Conservation (phyloP, 108 stramenopile genomes). For the Epipyxis sp. region DNA sequence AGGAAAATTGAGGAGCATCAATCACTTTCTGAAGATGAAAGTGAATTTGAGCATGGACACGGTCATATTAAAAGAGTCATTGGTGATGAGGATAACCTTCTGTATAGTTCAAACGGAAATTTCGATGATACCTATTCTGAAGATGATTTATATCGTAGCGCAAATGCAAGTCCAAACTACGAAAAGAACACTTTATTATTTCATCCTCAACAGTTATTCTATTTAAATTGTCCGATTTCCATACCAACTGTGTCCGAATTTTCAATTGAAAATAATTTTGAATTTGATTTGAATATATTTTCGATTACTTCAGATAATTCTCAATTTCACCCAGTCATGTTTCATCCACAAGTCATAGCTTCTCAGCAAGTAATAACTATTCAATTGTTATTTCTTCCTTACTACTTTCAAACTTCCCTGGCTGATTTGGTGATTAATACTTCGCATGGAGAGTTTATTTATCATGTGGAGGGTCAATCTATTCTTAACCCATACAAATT, state of each 20-base stretch:
- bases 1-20: no score
- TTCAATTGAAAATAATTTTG: not conserved
- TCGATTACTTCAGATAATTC: not conserved
- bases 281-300: not conserved
- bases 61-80: no score
- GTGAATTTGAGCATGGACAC: no score
- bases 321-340: not conserved
- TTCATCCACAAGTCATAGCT: not conserved
- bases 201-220: no score
- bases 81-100: no score
- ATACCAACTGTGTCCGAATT: not conserved
- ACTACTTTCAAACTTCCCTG: not conserved
- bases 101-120: no score
- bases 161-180: no score
- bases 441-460: not conserved
- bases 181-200: no score
- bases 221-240: not conserved
- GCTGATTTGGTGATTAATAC: not conserved
- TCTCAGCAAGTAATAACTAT: not conserved
- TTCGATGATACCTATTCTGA: no score
- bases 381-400: not conserved
- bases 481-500: not conserved
- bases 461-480: not conserved
- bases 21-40: no score
- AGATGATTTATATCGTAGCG: no score